phyloP scores from a whole-genome alignment of 176 grass and related monocot genomes.

The Eremochloa ophiuroides region DNA sequence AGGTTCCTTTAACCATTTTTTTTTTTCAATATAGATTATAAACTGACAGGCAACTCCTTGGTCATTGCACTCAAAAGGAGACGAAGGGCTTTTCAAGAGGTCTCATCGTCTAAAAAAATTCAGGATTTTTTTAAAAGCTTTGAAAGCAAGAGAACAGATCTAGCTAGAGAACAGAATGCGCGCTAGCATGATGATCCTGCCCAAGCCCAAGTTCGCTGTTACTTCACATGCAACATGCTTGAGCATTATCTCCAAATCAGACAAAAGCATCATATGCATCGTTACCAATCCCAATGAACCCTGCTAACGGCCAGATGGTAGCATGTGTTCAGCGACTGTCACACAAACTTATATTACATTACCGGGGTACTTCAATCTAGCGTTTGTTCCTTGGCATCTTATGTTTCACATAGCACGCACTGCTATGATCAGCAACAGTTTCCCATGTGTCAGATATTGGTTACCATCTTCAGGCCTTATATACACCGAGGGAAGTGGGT shows the following conservation, averaged over 20 bases:
- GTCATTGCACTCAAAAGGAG: no score
- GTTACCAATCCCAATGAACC: neutral
- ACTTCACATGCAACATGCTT: neutral
- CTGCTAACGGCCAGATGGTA: neutral
- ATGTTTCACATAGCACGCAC: neutral
- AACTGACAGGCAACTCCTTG: no score
- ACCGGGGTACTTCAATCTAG: neutral
- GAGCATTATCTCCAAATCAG: neutral
- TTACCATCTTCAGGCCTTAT: slow-evolving; percentile 19
- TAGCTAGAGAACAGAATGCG: neutral
- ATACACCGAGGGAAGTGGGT: slow-evolving; percentile 62
- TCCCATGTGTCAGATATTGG: neutral
- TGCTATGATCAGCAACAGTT: neutral
- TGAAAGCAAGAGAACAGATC: neutral
- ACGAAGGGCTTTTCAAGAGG: no score
- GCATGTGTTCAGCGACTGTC: neutral
- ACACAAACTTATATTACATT: neutral
- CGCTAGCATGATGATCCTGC: neutral
- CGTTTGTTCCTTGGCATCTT: neutral
- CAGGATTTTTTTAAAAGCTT: no score
- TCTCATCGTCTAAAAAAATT: no score
- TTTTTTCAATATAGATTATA: no score
- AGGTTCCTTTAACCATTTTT: no score
- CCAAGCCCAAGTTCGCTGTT: neutral
- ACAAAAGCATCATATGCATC: neutral